phyloP scores from a whole-genome alignment of 108 stramenopile species.

The Cyclotella choctawhatcheeana region DNA sequence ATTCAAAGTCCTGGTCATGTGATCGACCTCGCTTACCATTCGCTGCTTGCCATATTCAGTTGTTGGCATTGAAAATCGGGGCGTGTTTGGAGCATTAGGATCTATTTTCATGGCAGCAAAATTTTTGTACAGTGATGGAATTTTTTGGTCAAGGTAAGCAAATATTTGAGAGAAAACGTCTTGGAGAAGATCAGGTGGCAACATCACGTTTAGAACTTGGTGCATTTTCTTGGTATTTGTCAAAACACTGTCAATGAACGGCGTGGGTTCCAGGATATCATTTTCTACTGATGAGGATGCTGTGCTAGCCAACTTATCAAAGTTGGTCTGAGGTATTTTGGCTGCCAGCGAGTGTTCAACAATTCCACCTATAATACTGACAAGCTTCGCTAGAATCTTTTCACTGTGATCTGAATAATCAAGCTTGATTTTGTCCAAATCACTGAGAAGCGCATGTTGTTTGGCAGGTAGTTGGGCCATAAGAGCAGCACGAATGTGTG shows the following conservation, averaged over 20 bases:
- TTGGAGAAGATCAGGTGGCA: conserved; percentile 91
- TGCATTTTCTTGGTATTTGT: conserved; percentile 93
- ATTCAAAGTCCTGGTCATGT: conserved; percentile 73
- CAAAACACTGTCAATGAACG: conserved; percentile 89
- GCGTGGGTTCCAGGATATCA: conserved; percentile 55
- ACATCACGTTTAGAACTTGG: conserved; percentile 84
- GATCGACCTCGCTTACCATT: conserved; percentile 71
- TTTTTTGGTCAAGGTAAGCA: conserved; percentile 82
- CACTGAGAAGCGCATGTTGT: conserved; percentile 88
- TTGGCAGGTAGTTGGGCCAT: conserved; percentile 91
- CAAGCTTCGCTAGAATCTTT: conserved; percentile 95
- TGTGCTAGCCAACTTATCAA: conserved; percentile 64
- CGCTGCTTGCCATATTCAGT: conserved; percentile 76
- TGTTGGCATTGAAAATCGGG: conserved; percentile 64
- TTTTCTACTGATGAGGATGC: conserved; percentile 28
- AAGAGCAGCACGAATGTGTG: conserved; percentile 92
- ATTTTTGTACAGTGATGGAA: conserved; percentile 63
- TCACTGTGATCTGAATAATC: conserved; percentile 92
- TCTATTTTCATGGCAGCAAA: conserved; percentile 44
- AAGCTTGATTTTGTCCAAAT: conserved; percentile 91
- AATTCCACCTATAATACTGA: conserved; percentile 94
- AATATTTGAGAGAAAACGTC: conserved; percentile 96
- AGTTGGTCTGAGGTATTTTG: conserved; percentile 71
- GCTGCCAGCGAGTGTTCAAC: conserved; percentile 87
- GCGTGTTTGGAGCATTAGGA: background rate